Conservation (phyloP, 441 rosid genomes). For the Pelargonium australe region DNA sequence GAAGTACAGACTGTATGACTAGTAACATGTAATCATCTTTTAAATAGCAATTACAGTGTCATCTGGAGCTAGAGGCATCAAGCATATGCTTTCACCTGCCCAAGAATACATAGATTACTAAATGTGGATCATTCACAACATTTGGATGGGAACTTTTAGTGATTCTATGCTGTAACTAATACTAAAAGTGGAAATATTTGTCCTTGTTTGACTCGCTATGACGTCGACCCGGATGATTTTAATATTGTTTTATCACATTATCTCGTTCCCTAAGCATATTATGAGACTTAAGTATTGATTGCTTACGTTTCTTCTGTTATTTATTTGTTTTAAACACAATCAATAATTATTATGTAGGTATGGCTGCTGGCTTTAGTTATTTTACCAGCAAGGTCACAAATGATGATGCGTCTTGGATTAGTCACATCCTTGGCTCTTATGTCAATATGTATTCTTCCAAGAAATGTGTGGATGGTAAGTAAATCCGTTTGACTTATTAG, state of each 20-base stretch:
- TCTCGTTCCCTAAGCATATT: not conserved
- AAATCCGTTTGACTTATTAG: not conserved
- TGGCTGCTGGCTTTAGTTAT: slow-evolving; percentile 83
- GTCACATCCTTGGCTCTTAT: slow-evolving; percentile 54
- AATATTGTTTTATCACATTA: not conserved
- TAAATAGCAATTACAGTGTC: too few species aligned
- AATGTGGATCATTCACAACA: too few species aligned
- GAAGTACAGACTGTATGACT: too few species aligned
- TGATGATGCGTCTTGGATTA: slow-evolving; percentile 68
- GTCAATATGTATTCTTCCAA: slow-evolving; percentile 69
- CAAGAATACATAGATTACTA: too few species aligned
- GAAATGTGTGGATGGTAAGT: slow-evolving; percentile 65
- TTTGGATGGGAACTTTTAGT: not conserved
- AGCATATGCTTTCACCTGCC: too few species aligned
- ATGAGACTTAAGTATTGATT: not conserved
- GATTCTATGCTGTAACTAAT: not conserved
- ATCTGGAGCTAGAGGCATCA: too few species aligned
- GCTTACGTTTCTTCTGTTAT: not conserved
- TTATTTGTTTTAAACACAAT: not conserved
- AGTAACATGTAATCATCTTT: too few species aligned
- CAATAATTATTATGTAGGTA: slow-evolving; percentile 43
- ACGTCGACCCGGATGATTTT: not conserved
- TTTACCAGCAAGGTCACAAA: slow-evolving; percentile 74
- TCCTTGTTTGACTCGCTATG: not conserved
- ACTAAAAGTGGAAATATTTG: not conserved